Evolutionary conservation across 1,284 basidiomycete genomes (phyloP).

Genomic region (Hortiboletus rubellus): DNA sequence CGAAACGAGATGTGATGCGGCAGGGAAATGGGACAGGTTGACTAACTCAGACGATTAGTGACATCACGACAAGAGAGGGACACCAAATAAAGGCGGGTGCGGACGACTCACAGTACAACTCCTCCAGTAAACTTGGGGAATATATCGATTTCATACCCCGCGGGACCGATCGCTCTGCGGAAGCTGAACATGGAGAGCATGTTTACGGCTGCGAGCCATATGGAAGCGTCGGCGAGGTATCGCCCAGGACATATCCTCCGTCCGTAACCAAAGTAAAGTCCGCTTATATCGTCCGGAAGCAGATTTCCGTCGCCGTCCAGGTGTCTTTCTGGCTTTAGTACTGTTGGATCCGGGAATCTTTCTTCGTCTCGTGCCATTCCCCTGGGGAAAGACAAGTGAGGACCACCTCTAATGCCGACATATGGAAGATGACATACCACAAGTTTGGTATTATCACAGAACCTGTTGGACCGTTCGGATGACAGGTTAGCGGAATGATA

Average conservation of each 20-base stretch:
- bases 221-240: constrained; percentile 15
- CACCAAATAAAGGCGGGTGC: background rate
- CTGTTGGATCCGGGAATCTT: constrained; percentile 21
- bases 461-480: constrained; percentile 13
- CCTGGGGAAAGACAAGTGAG: constrained; percentile 3
- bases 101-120: constrained; percentile 18
- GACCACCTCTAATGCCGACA: background rate
- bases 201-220: constrained; percentile 20
- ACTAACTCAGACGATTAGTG: constrained; percentile 6
- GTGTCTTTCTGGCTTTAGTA: constrained; percentile 28
- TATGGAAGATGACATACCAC: constrained; percentile 15
- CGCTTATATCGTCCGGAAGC: constrained; percentile 10
- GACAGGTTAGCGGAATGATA: background rate
- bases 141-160: constrained; percentile 28
- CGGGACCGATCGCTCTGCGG: constrained; percentile 21
- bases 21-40: constrained; percentile 23
- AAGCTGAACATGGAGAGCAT: constrained; percentile 25
- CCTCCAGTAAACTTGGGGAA: constrained; percentile 20
- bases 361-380: constrained; percentile 28
- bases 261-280: constrained; percentile 26
- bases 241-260: constrained; percentile 27
- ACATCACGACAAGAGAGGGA: background rate
- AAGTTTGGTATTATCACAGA: constrained; percentile 22
- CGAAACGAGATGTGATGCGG: constrained; percentile 23
- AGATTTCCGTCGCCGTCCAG: constrained; percentile 20